Conservation (phyloP, 306 rosid species). For the Clitoria ternatea region DNA sequence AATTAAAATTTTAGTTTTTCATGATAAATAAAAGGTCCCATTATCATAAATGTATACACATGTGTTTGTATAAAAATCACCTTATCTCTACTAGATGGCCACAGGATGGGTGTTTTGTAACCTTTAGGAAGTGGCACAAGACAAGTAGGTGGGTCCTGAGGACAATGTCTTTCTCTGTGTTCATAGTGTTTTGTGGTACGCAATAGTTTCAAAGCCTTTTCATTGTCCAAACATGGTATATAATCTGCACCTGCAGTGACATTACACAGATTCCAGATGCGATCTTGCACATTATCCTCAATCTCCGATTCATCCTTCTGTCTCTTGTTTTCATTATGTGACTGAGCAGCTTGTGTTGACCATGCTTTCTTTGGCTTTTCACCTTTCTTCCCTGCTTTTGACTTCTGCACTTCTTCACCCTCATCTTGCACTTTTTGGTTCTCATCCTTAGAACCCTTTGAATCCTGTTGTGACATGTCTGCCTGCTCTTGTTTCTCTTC, state of each 20-base stretch:
- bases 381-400: conserved; percentile 21
- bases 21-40: not conserved
- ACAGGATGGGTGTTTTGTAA: conserved; percentile 51
- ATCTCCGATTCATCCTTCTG: conserved; percentile 50
- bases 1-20: not conserved
- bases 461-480: not conserved
- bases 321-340: conserved; percentile 66
- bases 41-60: not conserved
- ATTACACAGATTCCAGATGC: conserved; percentile 66
- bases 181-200: conserved; percentile 56
- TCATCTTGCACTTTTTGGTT: not conserved
- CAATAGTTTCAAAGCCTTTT: conserved; percentile 52
- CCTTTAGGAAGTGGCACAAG: conserved; percentile 59
- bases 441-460: conserved; percentile 8
- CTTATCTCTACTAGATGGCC: conserved; percentile 89
- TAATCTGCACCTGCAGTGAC: conserved; percentile 66
- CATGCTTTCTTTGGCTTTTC: conserved; percentile 48
- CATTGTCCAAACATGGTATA: conserved; percentile 92
- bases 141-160: conserved; percentile 77
- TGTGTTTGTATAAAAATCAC: conserved; percentile 28
- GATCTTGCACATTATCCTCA: conserved; percentile 32
- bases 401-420: conserved; percentile 15
- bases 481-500: conserved; percentile 10
- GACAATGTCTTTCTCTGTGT: conserved; percentile 93
- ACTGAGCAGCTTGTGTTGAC: conserved; percentile 72